Conservation (phyloP, 1,284 basidiomycete species). For the Flammula alnicola region DNA sequence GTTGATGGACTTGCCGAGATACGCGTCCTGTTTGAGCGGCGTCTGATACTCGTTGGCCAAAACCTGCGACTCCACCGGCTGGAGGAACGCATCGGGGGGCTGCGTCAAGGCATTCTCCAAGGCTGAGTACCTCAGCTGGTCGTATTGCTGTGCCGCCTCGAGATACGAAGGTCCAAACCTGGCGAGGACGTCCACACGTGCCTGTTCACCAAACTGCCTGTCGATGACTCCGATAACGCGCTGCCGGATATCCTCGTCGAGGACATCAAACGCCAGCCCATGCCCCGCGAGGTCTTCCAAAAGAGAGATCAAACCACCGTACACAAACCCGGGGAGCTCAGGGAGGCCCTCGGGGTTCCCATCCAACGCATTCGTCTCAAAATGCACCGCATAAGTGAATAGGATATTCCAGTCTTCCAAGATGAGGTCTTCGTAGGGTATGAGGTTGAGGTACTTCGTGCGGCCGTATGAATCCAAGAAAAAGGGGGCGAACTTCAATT, state of each 20-base stretch:
- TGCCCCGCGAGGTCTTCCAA: constrained; percentile 37
- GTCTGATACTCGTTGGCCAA: neutral
- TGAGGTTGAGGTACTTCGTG: constrained; percentile 23
- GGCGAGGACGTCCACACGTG: constrained; percentile 27
- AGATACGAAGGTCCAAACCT: constrained; percentile 37
- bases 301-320: constrained; percentile 36
- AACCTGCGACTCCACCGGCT: constrained; percentile 6
- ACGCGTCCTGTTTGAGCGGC: neutral
- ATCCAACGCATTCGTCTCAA: constrained; percentile 27
- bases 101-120: constrained; percentile 20
- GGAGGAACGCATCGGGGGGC: neutral
- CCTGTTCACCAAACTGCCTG: constrained; percentile 24
- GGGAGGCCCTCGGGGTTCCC: constrained; percentile 23
- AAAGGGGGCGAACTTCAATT: constrained; percentile 27
- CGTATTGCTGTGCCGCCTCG: constrained; percentile 25
- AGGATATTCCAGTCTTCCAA: constrained; percentile 39
- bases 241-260: constrained; percentile 28
- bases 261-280: constrained; percentile 27
- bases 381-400: constrained; percentile 35
- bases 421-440: constrained; percentile 28
- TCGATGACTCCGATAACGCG: constrained; percentile 31
- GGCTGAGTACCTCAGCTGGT: constrained; percentile 22
- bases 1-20: constrained; percentile 1
- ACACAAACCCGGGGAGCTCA: constrained; percentile 32
- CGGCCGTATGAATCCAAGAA: constrained; percentile 39